Percentiles rank a stretch among this genome's conserved stretches.
These are phyloP conservation scores for Chloris gayana DNA, from an alignment of 176 grass and related monocot species.

Conservation along the genomic window DNA sequence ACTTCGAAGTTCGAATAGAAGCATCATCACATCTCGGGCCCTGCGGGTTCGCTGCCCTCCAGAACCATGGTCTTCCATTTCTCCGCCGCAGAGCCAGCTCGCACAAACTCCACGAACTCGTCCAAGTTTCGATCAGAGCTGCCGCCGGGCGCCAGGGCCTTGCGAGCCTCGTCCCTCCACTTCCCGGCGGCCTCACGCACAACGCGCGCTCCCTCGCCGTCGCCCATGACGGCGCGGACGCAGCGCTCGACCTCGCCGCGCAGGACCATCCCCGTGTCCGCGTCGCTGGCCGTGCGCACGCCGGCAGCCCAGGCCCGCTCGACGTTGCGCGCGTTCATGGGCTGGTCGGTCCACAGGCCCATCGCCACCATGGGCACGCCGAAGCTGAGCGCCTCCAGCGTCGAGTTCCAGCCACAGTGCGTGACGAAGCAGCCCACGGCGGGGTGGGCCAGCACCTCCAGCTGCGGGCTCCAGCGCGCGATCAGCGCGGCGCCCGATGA, in stretches of 20 bases:
- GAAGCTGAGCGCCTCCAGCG: conserved; percentile 61
- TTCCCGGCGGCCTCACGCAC: not conserved
- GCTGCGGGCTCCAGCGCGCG: conserved; percentile 65
- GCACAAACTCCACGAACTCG: conserved; percentile 32
- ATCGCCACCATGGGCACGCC: conserved; percentile 58
- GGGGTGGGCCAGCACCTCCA: conserved; percentile 57
- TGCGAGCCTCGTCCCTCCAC: conserved; percentile 25
- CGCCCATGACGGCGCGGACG: conserved; percentile 27
- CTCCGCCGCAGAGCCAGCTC: not conserved
- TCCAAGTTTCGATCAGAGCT: conserved; percentile 33
- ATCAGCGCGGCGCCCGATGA: conserved; percentile 43
- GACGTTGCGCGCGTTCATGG: conserved; percentile 41
- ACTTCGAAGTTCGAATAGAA: not conserved
- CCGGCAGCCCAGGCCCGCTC: conserved; percentile 47
- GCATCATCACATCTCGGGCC: conserved; percentile 4
- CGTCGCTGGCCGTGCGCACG: conserved; percentile 25
- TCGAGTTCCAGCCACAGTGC: conserved; percentile 81
- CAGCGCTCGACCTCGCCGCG: conserved; percentile 36
- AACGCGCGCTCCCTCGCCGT: not conserved
- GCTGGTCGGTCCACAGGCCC: conserved; percentile 58
- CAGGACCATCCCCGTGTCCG: not conserved
- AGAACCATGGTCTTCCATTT: conserved; percentile 10
- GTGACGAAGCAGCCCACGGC: conserved; percentile 74
- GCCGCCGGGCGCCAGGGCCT: not conserved
- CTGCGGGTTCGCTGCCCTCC: not conserved